Evolutionary conservation across 1,284 basidiomycete genomes (phyloP).

Genomic region (Phylloporus sp.): DNA sequence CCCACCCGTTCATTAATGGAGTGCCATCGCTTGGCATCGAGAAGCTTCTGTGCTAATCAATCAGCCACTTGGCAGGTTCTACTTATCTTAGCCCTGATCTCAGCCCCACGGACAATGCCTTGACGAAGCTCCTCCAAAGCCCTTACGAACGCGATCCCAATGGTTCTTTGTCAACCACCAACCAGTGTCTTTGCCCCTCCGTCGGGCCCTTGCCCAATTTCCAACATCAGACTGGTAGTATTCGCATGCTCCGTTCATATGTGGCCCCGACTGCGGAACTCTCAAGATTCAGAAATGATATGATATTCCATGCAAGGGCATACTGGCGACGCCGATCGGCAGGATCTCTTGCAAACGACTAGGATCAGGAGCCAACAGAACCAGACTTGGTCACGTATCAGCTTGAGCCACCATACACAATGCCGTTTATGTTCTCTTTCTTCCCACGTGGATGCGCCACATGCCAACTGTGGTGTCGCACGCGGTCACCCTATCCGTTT

Average conservation of each 20-base stretch:
- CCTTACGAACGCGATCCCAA: conserved; percentile 4
- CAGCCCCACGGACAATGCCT: conserved; percentile 12
- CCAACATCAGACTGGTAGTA: neutral
- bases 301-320: neutral
- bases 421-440: conserved; percentile 13
- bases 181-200: neutral
- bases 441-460: conserved; percentile 20
- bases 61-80: conserved; percentile 19
- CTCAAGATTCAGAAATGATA: conserved; percentile 5
- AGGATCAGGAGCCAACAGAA: conserved; percentile 10
- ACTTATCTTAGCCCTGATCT: conserved; percentile 16
- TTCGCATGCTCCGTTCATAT: neutral
- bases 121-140: conserved; percentile 23
- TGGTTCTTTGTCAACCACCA: neutral
- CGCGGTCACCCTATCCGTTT: conserved; percentile 4
- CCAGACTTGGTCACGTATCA: conserved; percentile 13
- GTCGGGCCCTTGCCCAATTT: neutral
- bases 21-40: conserved; percentile 15
- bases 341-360: conserved; percentile 1
- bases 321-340: neutral
- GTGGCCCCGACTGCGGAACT: neutral
- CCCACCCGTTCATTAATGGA: conserved; percentile 2
- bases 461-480: conserved; percentile 15
- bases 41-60: conserved; percentile 24
- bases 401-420: conserved; percentile 7